A percentile compares a stretch with the other conserved stretches of the same genome.
These are phyloP conservation scores for Lichina pygmaea DNA, from an alignment of 495 filamentous ascomycete species.

Conservation along the genomic window DNA sequence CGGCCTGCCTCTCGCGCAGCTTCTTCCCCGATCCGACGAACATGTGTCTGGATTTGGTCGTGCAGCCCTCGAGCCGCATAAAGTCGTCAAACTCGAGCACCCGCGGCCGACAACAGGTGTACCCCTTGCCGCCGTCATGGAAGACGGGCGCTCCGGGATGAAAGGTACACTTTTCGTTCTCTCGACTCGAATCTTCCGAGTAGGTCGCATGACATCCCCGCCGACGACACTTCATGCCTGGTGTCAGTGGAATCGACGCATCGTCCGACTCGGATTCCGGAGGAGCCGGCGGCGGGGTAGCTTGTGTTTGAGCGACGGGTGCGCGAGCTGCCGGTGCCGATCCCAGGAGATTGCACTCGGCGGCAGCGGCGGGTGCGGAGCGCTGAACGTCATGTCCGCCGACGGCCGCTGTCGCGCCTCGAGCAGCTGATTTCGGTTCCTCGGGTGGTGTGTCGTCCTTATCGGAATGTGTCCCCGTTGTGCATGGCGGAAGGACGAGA, in stretches of 20 bases:
- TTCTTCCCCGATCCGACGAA: slow-evolving; percentile 59
- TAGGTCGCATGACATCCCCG: slow-evolving; percentile 43
- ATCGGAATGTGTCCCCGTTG: slow-evolving; percentile 74
- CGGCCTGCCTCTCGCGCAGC: slow-evolving; percentile 12
- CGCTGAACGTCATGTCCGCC: not conserved
- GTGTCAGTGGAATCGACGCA: slow-evolving; percentile 34
- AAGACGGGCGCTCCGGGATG: slow-evolving; percentile 78
- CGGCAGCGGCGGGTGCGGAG: slow-evolving; percentile 2
- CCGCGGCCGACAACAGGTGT: slow-evolving; percentile 82
- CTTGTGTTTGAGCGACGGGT: slow-evolving; percentile 11
- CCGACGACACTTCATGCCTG: slow-evolving; percentile 50
- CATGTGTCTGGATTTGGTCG: slow-evolving; percentile 52
- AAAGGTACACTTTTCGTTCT: slow-evolving; percentile 56
- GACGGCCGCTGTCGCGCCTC: not conserved
- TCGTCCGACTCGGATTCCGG: slow-evolving; percentile 81
- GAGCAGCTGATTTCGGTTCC: slow-evolving; percentile 23
- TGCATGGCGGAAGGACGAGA: slow-evolving; percentile 79
- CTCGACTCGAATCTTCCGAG: slow-evolving; percentile 16
- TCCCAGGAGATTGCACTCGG: slow-evolving; percentile 18
- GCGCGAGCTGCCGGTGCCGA: not conserved
- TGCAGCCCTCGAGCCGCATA: slow-evolving; percentile 79
- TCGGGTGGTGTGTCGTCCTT: slow-evolving; percentile 42
- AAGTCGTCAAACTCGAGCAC: slow-evolving; percentile 97
- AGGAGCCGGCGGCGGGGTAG: slow-evolving; percentile 24
- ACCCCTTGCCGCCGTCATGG: slow-evolving; percentile 94